Conservation (phyloP, 2,329 filamentous ascomycete genomes). For the Didymella pomorum region DNA sequence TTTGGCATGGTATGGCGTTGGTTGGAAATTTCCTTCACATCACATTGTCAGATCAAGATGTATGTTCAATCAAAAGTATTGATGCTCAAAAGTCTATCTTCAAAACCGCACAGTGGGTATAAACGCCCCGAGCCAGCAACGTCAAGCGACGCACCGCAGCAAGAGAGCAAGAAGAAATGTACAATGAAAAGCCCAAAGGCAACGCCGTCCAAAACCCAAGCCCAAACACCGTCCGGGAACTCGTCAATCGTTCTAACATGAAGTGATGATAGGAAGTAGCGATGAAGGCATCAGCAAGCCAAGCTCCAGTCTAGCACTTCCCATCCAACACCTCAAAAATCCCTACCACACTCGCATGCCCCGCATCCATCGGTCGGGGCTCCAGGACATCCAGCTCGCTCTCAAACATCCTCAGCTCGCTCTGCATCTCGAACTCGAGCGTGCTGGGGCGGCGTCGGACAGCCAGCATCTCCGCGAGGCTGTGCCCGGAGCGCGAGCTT, state of each 20-base stretch:
- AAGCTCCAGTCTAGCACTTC: slow-evolving; percentile 28
- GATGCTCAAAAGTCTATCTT: slow-evolving; percentile 12
- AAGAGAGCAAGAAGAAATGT: slow-evolving; percentile 11
- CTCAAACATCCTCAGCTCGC: slow-evolving; percentile 44
- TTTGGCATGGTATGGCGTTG: not conserved
- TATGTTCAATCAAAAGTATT: not conserved
- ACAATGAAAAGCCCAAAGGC: slow-evolving; percentile 10
- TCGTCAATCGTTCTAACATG: slow-evolving; percentile 8
- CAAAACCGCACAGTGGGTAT: slow-evolving; percentile 16
- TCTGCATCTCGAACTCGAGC: slow-evolving; percentile 48
- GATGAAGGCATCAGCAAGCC: no score
- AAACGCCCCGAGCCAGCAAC: slow-evolving; percentile 9
- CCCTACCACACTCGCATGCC: slow-evolving; percentile 43
- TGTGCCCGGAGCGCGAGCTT: slow-evolving; percentile 20
- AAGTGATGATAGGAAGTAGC: not conserved
- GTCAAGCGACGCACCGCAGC: not conserved
- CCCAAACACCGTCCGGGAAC: slow-evolving; percentile 8
- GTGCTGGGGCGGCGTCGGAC: slow-evolving; percentile 45
- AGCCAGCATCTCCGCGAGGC: slow-evolving; percentile 44
- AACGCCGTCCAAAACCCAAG: not conserved
- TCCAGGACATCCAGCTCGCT: slow-evolving; percentile 45
- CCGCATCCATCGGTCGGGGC: slow-evolving; percentile 35
- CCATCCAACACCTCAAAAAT: slow-evolving; percentile 52
- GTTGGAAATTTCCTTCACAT: not conserved
- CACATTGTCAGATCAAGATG: not conserved